Conservation (phyloP, 116 monocot species). For the Posidonia oceanica region DNA sequence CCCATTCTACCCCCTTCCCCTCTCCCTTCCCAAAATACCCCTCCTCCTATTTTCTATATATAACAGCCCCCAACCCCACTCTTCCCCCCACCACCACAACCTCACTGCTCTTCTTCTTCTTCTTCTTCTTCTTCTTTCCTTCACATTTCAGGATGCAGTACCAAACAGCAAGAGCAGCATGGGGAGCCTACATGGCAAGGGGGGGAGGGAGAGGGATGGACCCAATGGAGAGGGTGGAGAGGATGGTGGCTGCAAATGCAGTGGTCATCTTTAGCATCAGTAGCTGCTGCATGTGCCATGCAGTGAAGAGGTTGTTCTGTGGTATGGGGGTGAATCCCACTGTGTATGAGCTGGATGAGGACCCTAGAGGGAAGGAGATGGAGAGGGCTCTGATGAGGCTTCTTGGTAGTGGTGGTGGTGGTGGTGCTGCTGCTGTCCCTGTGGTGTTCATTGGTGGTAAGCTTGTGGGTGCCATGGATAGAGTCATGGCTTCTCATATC, state of each 20-base stretch:
- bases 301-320: conserved; percentile 50
- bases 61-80: background rate
- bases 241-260: conserved; percentile 32
- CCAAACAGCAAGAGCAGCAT: conserved; percentile 1
- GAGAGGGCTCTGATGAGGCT: conserved; percentile 36
- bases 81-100: background rate
- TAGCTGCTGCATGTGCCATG: conserved; percentile 63
- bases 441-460: conserved; percentile 51
- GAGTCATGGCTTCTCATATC: conserved; percentile 53
- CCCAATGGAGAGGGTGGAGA: conserved; percentile 34
- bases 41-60: background rate
- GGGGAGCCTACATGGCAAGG: conserved; percentile 6
- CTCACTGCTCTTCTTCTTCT: background rate
- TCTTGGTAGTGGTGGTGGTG: conserved; percentile 11
- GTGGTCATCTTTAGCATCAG: conserved; percentile 55
- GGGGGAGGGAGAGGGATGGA: background rate
- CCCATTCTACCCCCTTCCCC: background rate
- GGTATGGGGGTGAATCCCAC: conserved; percentile 53
- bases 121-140: background rate
- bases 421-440: conserved; percentile 10
- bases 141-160: conserved; percentile 7
- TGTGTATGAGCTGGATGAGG: conserved; percentile 45
- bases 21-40: background rate
- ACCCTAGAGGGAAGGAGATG: conserved; percentile 36
- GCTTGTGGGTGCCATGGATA: conserved; percentile 52